Conservation (phyloP, 306 rosid species). For the Astragalus membranaceus region DNA sequence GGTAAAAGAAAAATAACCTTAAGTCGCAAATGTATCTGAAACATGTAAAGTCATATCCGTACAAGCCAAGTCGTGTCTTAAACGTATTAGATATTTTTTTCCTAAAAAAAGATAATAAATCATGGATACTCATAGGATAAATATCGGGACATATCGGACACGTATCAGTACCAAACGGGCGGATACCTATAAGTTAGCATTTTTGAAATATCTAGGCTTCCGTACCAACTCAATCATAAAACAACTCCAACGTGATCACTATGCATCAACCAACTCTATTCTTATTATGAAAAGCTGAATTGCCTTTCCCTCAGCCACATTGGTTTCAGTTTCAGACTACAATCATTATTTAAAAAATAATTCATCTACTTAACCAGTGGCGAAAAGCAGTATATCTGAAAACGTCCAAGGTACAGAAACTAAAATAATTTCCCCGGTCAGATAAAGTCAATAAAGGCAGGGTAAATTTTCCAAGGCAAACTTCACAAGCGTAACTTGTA, state of each 20-base stretch:
- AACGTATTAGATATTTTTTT: no score
- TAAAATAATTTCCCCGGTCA: background rate
- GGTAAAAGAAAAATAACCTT: no score
- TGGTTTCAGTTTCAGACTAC: background rate
- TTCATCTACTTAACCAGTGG: background rate
- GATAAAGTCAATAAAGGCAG: conserved; percentile 15
- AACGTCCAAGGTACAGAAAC: background rate
- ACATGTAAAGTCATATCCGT: no score
- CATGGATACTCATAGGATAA: no score
- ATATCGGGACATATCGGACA: no score
- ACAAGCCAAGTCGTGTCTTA: no score
- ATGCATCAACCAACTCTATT: background rate
- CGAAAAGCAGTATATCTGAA: background rate
- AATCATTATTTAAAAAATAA: background rate
- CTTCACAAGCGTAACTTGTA: background rate
- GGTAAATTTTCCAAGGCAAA: conserved; percentile 2
- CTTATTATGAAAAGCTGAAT: background rate
- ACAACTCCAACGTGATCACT: background rate
- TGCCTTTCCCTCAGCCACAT: background rate
- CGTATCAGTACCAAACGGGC: no score
- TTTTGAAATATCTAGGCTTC: no score
- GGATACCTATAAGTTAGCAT: no score
- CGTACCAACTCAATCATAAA: background rate
- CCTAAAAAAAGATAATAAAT: no score
- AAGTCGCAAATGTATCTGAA: no score